Evolutionary conservation across 2,329 filamentous ascomycete genomes (phyloP), one percentile per base, ranked within the genome.

Genomic region (Talaromyces piceae): DNA sequence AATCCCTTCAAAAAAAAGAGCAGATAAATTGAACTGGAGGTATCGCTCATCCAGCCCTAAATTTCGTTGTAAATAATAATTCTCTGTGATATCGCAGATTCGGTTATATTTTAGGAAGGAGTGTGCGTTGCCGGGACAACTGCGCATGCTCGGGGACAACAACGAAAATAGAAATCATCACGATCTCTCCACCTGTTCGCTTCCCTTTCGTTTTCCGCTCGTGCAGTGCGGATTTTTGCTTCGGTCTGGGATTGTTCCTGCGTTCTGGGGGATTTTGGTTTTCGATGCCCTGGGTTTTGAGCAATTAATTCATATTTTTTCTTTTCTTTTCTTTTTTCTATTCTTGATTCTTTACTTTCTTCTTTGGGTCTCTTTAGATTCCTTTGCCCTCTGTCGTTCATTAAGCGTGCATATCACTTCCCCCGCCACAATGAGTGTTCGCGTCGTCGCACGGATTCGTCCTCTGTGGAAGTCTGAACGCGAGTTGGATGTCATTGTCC

Each of bases 391-490:
- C 22, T 7, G 9, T 7, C 41, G 41, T 23, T 25, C 41, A 26
- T 25, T 44, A n/a, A 6, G 13, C 11, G 31, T 8, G 6, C 7
- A 20, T 37, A 20, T 37, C 20, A 16, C 54, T 37, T 18, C 4
- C 33, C n/a, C 28, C 16, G 11, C 33, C 67, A 52, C 18, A 54
- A 72, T 72, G 69, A 71, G 68, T 54, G 88, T 96, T 59, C 80
- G 88, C 64, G 91, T 97, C 53, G 88, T 97, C 57, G 91, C 91
- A 54, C 82, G 93, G 59, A 87, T 98, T 62, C 85, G 91, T 61
- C 91, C 91, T 48, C 80, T 96, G 56, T 82, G 96, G 56, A 85
- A 88, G 61, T 83, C 86, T 57, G 93, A 97, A 75, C 77, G 86
- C 53, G 87, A 93, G 64, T 86, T 86, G 69, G 91, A 97, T 73